These are phyloP conservation scores for Papiliotrema flavescens DNA, from an alignment of 1,284 basidiomycete genomes.

Conservation along the genomic window DNA sequence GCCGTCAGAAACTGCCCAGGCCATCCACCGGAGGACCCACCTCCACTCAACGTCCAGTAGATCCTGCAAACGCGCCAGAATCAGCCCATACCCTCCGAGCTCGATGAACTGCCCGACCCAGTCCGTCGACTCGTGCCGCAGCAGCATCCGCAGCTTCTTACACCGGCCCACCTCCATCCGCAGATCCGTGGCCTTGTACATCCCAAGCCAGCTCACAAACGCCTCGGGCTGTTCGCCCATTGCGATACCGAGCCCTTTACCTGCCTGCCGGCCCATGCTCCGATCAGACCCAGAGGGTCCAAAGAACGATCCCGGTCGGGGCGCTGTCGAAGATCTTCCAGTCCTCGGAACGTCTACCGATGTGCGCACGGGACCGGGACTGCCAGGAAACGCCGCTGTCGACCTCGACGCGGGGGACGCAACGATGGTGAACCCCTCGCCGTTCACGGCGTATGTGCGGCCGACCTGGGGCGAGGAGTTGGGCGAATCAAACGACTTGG, in stretches of 20 bases:
- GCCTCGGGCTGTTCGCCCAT: constrained; percentile 36
- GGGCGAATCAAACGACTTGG: constrained; percentile 31
- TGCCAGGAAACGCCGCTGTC: background rate
- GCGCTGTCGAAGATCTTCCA: constrained; percentile 5
- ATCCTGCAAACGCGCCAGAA: constrained; percentile 84
- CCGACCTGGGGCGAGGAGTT: constrained; percentile 24
- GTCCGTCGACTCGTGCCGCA: constrained; percentile 77
- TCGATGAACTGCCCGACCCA: constrained; percentile 92
- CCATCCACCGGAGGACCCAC: constrained; percentile 50
- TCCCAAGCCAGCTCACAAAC: constrained; percentile 34
- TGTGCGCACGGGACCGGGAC: constrained; percentile 21
- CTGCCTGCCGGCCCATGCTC: constrained; percentile 10
- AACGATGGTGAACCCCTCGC: constrained; percentile 39
- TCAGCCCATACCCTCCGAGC: constrained; percentile 75
- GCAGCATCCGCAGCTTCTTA: constrained; percentile 56
- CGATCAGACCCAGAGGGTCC: constrained; percentile 15
- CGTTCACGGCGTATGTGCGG: constrained; percentile 30
- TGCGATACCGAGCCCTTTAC: constrained; percentile 27
- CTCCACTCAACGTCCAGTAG: constrained; percentile 94
- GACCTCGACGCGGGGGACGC: constrained; percentile 22
- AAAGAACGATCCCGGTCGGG: constrained; percentile 20
- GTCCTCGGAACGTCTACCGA: constrained; percentile 21
- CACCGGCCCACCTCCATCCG: constrained; percentile 44
- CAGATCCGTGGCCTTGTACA: constrained; percentile 37
- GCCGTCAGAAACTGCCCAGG: constrained; percentile 4